Percentiles rank a stretch among this genome's conserved stretches.
phyloP scores from a whole-genome alignment of 352 stramenopile genomes.

The Phytophthora sansomeana region DNA sequence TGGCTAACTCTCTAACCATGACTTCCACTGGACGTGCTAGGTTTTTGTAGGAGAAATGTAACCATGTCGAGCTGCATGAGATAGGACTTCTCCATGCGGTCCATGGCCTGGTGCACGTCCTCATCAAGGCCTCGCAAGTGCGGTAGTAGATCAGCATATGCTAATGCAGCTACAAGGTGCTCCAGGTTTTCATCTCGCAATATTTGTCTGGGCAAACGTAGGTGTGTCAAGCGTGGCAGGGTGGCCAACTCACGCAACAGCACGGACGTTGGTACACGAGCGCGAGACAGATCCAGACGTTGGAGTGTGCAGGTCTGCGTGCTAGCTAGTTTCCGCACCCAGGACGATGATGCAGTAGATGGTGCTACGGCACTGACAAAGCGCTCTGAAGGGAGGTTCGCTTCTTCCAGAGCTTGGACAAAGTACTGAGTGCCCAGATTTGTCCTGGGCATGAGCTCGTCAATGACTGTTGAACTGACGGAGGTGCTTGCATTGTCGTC shows the following conservation, averaged over 20 bases:
- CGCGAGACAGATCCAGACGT: constrained; percentile 66
- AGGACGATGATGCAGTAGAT: constrained; percentile 59
- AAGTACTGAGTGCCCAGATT: constrained; percentile 58
- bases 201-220: constrained; percentile 70
- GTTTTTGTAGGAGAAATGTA: constrained; percentile 58
- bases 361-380: constrained; percentile 77
- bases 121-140: constrained; percentile 63
- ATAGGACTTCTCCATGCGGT: constrained; percentile 78
- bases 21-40: constrained; percentile 1
- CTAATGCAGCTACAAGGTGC: constrained; percentile 74
- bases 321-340: constrained; percentile 59
- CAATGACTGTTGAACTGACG: constrained; percentile 19
- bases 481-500: constrained; percentile 18
- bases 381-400: constrained; percentile 51
- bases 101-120: constrained; percentile 64
- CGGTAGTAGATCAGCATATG: constrained; percentile 57
- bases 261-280: constrained; percentile 66
- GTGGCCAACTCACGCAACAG: constrained; percentile 63
- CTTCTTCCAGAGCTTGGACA: constrained; percentile 52
- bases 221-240: constrained; percentile 63
- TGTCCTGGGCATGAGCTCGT: constrained; percentile 54
- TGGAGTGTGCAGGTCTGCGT: constrained; percentile 69
- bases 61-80: constrained; percentile 76
- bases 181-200: constrained; percentile 79
- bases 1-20: neutral